These are phyloP conservation scores for Penicillium corylophilum DNA, from an alignment of 2,329 filamentous ascomycete genomes.

Conservation along the genomic window DNA sequence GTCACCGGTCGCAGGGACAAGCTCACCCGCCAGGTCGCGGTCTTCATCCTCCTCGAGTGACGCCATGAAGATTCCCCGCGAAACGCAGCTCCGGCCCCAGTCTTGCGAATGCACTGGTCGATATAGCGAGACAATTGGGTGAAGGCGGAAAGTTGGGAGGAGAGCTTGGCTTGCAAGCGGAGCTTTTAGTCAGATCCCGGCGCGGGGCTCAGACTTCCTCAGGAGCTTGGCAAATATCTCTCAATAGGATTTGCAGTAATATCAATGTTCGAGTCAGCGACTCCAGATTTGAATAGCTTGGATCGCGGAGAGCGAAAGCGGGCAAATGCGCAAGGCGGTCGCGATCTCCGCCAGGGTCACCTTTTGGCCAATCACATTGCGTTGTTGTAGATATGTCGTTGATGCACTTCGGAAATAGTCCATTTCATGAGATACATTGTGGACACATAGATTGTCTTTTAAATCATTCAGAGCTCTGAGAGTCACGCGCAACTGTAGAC, in stretches of 20 bases:
- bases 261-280: background rate
- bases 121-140: background rate
- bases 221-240: background rate
- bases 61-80: slow-evolving; percentile 23
- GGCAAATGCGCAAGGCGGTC: slow-evolving; percentile 4
- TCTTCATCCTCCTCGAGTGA: slow-evolving; percentile 44
- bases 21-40: slow-evolving; percentile 41
- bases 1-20: background rate
- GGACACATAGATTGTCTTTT: too few species aligned
- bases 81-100: background rate
- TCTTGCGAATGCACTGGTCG: background rate
- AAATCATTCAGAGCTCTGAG: too few species aligned
- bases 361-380: slow-evolving; percentile 8
- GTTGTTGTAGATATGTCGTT: background rate
- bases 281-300: background rate
- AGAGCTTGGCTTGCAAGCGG: background rate
- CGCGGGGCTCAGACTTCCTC: background rate
- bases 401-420: background rate
- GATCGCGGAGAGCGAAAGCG: background rate
- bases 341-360: slow-evolving; percentile 2
- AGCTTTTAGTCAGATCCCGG: background rate
- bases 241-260: background rate
- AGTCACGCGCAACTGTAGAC: too few species aligned
- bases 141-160: background rate
- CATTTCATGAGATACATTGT: too few species aligned